Conservation (phyloP, 73 alveolate species). For the Uronychia setigera region DNA sequence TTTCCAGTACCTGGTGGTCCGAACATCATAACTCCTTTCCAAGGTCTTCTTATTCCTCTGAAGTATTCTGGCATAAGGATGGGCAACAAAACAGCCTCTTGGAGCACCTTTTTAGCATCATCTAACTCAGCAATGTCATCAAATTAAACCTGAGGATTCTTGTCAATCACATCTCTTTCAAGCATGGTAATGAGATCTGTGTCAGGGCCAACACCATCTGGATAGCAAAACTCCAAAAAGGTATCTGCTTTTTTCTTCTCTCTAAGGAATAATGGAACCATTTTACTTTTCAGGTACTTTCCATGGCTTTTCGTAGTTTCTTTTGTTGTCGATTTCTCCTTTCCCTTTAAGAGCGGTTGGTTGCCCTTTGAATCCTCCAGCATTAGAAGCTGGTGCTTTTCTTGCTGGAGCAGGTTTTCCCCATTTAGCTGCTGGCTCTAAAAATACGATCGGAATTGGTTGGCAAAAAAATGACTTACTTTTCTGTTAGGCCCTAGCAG, state of each 20-base stretch:
- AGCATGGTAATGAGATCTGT: slow-evolving; percentile 84
- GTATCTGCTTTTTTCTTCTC: slow-evolving; percentile 57
- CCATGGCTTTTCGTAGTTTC: slow-evolving; percentile 62
- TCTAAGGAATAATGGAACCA: slow-evolving; percentile 46
- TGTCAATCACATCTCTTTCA: slow-evolving; percentile 90
- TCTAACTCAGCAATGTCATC: slow-evolving; percentile 88
- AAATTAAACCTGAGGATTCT: slow-evolving; percentile 85
- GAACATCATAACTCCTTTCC: slow-evolving; percentile 83
- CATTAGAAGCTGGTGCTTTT: background rate
- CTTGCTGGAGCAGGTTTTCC: background rate
- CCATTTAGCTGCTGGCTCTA: slow-evolving; percentile 3
- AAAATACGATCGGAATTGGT: slow-evolving; percentile 33
- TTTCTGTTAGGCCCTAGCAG: slow-evolving; percentile 52
- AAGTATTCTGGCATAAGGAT: slow-evolving; percentile 90
- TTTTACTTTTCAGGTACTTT: slow-evolving; percentile 9
- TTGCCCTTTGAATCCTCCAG: background rate
- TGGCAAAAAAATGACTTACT: no score
- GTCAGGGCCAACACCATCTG: slow-evolving; percentile 83
- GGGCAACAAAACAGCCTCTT: slow-evolving; percentile 93
- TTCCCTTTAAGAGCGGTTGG: background rate
- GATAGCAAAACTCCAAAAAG: slow-evolving; percentile 76
- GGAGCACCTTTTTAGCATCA: slow-evolving; percentile 74
- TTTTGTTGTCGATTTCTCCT: slow-evolving; percentile 1
- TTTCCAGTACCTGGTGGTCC: slow-evolving; percentile 95
- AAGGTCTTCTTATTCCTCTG: slow-evolving; percentile 92